A percentile compares a stretch with the other conserved stretches of the same genome.
Evolutionary conservation across 164 flowering plant genomes (phyloP).

Genomic region (Protea cynaroides): DNA sequence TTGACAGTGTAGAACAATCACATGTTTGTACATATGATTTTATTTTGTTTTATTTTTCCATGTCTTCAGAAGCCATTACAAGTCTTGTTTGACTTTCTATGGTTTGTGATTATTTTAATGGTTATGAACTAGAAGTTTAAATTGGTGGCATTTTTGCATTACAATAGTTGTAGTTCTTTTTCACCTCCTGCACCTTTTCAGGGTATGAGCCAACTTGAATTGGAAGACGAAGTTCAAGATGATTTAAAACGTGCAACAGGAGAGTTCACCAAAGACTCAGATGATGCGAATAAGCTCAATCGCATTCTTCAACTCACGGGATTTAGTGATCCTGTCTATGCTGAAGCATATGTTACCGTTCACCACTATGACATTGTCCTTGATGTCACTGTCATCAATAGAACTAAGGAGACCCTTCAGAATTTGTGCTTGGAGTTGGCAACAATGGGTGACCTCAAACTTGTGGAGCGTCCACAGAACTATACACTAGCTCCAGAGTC

Average conservation of each 20-base stretch:
- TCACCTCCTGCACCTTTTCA: conserved; percentile 14
- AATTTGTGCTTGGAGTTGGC: conserved; percentile 96
- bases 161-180: too few relatives aligned
- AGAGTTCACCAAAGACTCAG: conserved; percentile 77
- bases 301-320: conserved; percentile 97
- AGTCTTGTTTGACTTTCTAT: too few relatives aligned
- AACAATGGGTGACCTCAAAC: conserved; percentile 98
- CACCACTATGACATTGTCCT: conserved; percentile 97
- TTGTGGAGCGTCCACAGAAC: conserved; percentile 97
- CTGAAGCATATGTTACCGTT: conserved; percentile 98
- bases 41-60: too few relatives aligned
- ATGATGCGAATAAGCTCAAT: conserved; percentile 85
- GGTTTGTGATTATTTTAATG: too few relatives aligned
- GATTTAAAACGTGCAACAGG: conserved; percentile 99
- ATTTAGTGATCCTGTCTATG: conserved; percentile 98
- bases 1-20: too few relatives aligned
- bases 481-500: conserved; percentile 95
- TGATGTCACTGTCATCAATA: conserved; percentile 89
- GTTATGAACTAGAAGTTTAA: too few relatives aligned
- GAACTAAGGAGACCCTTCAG: conserved; percentile 94
- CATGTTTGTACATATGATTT: too few relatives aligned
- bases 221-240: conserved; percentile 99
- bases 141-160: too few relatives aligned
- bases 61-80: too few relatives aligned
- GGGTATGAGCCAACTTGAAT: conserved; percentile 99